Conservation (phyloP, 2,329 filamentous ascomycete species). For the Botrytis paeoniae region DNA sequence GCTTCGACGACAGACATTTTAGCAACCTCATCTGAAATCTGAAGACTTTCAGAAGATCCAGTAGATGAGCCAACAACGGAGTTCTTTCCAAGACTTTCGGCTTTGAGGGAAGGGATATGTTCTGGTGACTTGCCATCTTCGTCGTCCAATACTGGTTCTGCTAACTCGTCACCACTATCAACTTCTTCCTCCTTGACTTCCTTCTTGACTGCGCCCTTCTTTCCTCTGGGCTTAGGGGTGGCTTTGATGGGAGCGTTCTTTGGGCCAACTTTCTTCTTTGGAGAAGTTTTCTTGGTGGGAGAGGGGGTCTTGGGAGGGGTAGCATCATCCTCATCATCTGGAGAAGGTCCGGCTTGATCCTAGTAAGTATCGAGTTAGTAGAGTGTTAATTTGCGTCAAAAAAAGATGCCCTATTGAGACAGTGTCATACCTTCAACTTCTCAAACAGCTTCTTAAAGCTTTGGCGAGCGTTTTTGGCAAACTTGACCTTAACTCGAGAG, state of each 20-base stretch:
- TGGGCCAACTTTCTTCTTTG: constrained; percentile 3
- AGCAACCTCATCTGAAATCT: neutral
- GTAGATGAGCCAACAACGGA: neutral
- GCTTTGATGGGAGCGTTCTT: constrained; percentile 5
- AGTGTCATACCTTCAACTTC: constrained; percentile 23
- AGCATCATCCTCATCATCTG: neutral
- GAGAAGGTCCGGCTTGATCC: constrained; percentile 4
- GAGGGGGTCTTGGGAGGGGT: neutral
- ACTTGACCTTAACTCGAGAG: constrained; percentile 40
- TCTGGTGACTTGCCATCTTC: constrained; percentile 8
- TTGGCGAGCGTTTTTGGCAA: constrained; percentile 41
- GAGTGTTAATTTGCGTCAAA: neutral
- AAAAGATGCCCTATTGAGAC: neutral
- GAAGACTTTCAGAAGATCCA: neutral
- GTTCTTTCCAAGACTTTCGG: neutral
- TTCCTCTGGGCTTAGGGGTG: neutral
- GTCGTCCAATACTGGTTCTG: neutral
- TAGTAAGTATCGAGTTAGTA: neutral
- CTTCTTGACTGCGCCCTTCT: neutral
- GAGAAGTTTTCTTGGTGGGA: neutral
- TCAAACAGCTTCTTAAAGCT: constrained; percentile 28
- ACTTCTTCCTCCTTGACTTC: neutral
- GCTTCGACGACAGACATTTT: neutral
- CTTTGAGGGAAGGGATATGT: neutral
- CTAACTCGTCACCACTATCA: neutral